A percentile compares a stretch with the other conserved stretches of the same genome.
phyloP scores from a whole-genome alignment of 2,329 filamentous ascomycete species.

The Cordyceps pruinosa region DNA sequence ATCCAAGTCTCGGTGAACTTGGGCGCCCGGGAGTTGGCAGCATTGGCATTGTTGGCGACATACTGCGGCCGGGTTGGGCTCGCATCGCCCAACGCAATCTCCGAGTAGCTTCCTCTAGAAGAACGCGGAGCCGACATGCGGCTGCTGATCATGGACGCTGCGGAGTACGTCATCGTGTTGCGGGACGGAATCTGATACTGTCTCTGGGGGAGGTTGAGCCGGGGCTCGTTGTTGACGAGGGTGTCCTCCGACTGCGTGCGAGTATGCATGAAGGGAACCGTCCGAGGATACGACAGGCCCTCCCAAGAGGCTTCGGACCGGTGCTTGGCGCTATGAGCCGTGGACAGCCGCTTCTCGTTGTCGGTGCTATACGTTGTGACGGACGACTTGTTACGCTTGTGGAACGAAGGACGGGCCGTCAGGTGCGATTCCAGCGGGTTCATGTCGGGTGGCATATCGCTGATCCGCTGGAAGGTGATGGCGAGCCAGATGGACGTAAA shows the following conservation, averaged over 20 bases:
- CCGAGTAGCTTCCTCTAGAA: slow-evolving; percentile 40
- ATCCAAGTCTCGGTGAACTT: slow-evolving; percentile 42
- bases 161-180: slow-evolving; percentile 38
- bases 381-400: slow-evolving; percentile 68
- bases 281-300: slow-evolving; percentile 41
- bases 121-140: slow-evolving; percentile 36
- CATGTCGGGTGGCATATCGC: slow-evolving; percentile 81
- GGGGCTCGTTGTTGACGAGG: slow-evolving; percentile 46
- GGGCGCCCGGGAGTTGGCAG: slow-evolving; percentile 29
- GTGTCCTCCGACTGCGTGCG: slow-evolving; percentile 57
- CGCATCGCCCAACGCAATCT: slow-evolving; percentile 40
- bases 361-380: slow-evolving; percentile 39
- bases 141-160: slow-evolving; percentile 39
- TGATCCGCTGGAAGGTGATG: slow-evolving; percentile 74
- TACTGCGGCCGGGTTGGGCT: slow-evolving; percentile 21
- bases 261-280: slow-evolving; percentile 75
- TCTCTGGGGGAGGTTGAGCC: slow-evolving; percentile 46
- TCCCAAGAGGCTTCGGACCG: slow-evolving; percentile 39
- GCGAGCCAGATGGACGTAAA: slow-evolving; percentile 67
- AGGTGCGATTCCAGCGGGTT: slow-evolving; percentile 85
- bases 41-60: slow-evolving; percentile 16
- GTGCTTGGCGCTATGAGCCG: slow-evolving; percentile 34
- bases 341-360: slow-evolving; percentile 55
- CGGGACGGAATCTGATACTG: slow-evolving; percentile 45
- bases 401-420: slow-evolving; percentile 58